Evolutionary conservation across 768 basidiomycete genomes (phyloP), one percentile per base, ranked within the genome.

Genomic region (Trametes sanguinea): DNA sequence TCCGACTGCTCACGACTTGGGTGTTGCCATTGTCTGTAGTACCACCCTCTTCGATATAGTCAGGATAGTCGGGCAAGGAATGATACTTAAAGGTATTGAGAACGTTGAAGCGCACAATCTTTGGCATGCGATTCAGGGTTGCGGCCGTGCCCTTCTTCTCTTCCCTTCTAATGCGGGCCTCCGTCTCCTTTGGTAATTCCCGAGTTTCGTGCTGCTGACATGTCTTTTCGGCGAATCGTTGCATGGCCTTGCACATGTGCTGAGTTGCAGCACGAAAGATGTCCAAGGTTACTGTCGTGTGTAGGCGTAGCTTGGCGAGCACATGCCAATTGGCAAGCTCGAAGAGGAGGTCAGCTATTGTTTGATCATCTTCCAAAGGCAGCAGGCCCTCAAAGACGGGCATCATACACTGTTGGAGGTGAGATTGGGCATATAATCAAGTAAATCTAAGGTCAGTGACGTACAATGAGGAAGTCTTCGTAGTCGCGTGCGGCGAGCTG

Each of bases 261-360:
- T 29, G 6, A 0, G 61, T 62, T 22, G 61, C 61, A 2, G 11
- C 10, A 2, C 22, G 8, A 14, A 77, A 63, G 22, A 70, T 40
- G 0, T 52, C 39, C 0, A 81, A 54, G 1, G 78, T 75, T 1
- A 60, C 27, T 8, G 76, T 71, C 0, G 76, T 77, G 54, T 81
- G 80, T 54, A 79, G 51, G 6, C 74, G 71, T 1, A 80, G 69
- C 60, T 81, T 81, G 1, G 76, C 77, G 9, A 75, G 67, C 0
- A 69, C 72, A 65, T 80, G 80, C 79, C 77, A 79, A 11, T 69
- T 65, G 0, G 70, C 72, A 2, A 75, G 57, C 9, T 57, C 47
- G 61, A 74, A 81, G 1, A 81, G 65, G 0, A 80, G 61, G 30
- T 76, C 70, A 17, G 72, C 62, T 4, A 80, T 58, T 1, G 63